Base-by-base conservation (phyloP, 1,284 basidiomycete genomes). In the Cystobasidiaceae sp. region DNA sequence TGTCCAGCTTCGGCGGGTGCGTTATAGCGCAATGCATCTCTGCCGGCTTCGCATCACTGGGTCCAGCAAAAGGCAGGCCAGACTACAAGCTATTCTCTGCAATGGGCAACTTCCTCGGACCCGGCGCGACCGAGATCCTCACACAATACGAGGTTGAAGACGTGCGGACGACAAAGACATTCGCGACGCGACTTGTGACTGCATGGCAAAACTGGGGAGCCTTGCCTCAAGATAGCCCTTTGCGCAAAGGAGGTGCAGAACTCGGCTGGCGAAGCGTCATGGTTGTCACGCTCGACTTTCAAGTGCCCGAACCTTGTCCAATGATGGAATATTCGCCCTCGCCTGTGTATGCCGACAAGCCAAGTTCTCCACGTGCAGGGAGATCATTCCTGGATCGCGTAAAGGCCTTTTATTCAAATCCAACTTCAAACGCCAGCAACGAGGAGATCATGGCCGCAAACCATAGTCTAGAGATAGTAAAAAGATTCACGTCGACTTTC, bases 21-120 rank as follows among this genome's bases (percentile, higher is more conserved):
- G 61, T 64, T 15, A 55, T 64, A 8, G 45, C 51, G 13, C 61
- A 64, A 49, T 64, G 61, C 43, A 46, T 64, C 11, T 64, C 61
- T 21, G 61, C 61, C 15, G 61, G 41, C 32, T 64, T 64, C 30
- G 61, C 51, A 3, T 55, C 61, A 2, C 15, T 64, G n/a, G 54
- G 54, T 6, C 61, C 51, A 30, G 41, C 61, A 7, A 32, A 49
- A 15, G 39, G 28, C 25, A 48, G 49, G 17, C 23, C 25, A 3
- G 37, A 41, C 28, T 64, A 55, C 32, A 34, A 64, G 50, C 41
- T 64, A 23, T 64, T 56, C 25, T 55, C 51, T 8, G 48, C 51
- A 28, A 39, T 64, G 25, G 61, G 61, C 19, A 46, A 34, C 32
- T 64, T 64, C 43, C 44, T 64, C 3, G 61, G 61, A 32, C 61